phyloP scores from a whole-genome alignment of 1,284 basidiomycete genomes.

The Tremellales sp. region DNA sequence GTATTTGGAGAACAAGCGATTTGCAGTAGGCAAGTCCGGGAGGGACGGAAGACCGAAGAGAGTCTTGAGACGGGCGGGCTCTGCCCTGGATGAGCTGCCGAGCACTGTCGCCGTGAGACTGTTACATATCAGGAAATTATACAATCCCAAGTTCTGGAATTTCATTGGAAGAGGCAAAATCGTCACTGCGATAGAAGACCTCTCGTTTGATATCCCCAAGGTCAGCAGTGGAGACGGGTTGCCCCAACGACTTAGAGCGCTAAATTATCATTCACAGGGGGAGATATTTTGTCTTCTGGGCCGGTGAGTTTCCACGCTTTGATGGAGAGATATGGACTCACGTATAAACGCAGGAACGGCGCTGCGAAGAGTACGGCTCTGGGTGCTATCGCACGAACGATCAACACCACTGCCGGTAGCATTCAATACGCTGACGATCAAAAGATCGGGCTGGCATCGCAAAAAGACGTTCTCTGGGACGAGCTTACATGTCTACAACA shows the following conservation, averaged over 20 bases:
- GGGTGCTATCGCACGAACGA: conserved; percentile 62
- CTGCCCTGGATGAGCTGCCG: conserved; percentile 3
- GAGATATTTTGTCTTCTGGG: conserved; percentile 73
- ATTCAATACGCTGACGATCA: conserved; percentile 56
- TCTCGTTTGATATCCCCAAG: conserved; percentile 62
- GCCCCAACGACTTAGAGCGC: neutral
- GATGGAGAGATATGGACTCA: neutral
- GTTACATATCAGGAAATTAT: conserved; percentile 24
- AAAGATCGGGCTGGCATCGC: conserved; percentile 67
- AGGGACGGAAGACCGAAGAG: neutral
- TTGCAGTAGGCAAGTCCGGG: conserved; percentile 11
- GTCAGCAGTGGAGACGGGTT: conserved; percentile 1
- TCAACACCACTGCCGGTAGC: conserved; percentile 58
- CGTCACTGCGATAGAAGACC: conserved; percentile 61
- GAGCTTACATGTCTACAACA: conserved; percentile 58
- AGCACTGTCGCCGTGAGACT: conserved; percentile 21
- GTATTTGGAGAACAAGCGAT: conserved; percentile 54
- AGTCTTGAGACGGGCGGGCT: neutral
- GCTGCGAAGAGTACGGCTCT: conserved; percentile 75
- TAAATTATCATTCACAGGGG: conserved; percentile 32
- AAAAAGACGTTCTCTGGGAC: conserved; percentile 76
- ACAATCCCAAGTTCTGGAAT: conserved; percentile 19
- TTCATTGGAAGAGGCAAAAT: conserved; percentile 39
- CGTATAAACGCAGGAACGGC: conserved; percentile 46
- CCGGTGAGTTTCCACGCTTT: neutral